phyloP scores from a whole-genome alignment of 2,329 filamentous ascomycete genomes.

The Ramichloridium luteum region DNA sequence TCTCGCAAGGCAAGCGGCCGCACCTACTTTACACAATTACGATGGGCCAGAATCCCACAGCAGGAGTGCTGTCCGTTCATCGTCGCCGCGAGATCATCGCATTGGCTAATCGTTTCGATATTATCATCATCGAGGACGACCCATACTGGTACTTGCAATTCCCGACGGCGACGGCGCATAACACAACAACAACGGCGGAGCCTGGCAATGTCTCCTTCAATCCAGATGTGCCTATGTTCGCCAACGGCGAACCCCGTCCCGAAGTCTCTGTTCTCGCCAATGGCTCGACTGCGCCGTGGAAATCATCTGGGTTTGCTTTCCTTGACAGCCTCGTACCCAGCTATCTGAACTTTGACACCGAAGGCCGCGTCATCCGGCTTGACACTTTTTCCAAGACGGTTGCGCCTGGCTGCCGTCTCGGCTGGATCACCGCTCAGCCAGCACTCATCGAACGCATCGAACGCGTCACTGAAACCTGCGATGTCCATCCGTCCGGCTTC shows the following conservation, averaged over 20 bases:
- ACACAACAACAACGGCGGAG: conserved; percentile 19
- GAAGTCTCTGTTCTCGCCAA: no score
- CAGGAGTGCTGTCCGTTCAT: conserved; percentile 58
- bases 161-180: conserved; percentile 49
- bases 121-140: conserved; percentile 87
- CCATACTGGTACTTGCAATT: conserved; percentile 94
- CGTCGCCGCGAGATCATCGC: conserved; percentile 69
- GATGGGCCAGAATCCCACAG: conserved; percentile 84
- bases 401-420: conserved; percentile 76
- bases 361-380: conserved; percentile 77
- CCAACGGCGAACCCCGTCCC: conserved; percentile 39
- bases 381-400: conserved; percentile 94
- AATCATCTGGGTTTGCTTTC: conserved; percentile 58
- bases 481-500: conserved; percentile 79
- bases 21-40: conserved; percentile 85
- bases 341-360: conserved; percentile 66
- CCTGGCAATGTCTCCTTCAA: conserved; percentile 20
- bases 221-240: conserved; percentile 18
- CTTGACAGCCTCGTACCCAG: conserved; percentile 74
- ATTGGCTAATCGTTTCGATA: conserved; percentile 70
- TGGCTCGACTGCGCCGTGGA: no score
- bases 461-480: conserved; percentile 64
- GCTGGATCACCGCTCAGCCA: conserved; percentile 82
- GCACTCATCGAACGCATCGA: conserved; percentile 60
- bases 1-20: conserved; percentile 57